Evolutionary conservation across 2,329 filamentous ascomycete genomes (phyloP).

Genomic region (Colletotrichum liaoningense): DNA sequence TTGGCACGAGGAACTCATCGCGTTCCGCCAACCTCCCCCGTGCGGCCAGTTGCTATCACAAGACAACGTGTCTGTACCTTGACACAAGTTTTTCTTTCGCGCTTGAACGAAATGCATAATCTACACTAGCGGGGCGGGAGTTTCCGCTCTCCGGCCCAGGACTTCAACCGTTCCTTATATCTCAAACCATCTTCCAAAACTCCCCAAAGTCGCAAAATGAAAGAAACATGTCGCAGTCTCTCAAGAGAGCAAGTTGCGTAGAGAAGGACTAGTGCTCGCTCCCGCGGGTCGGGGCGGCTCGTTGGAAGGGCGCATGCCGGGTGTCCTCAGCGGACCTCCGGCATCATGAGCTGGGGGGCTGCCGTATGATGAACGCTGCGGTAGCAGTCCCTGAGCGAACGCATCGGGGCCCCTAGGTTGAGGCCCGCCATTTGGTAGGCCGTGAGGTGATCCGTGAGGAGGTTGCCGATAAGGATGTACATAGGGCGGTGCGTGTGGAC

Average conservation of each 20-base stretch:
- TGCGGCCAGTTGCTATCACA: neutral
- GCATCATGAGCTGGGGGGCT: conserved; percentile 53
- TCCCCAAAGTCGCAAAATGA: neutral
- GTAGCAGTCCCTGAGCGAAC: conserved; percentile 57
- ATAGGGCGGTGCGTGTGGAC: conserved; percentile 40
- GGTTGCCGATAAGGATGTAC: conserved; percentile 46
- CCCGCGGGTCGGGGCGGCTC: conserved; percentile 55
- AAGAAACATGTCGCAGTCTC: neutral
- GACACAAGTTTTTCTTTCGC: neutral
- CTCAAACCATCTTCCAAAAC: neutral
- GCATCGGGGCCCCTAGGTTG: conserved; percentile 57
- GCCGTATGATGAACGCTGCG: conserved; percentile 54
- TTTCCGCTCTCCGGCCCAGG: neutral
- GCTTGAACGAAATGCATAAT: conserved; percentile 1
- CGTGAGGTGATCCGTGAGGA: conserved; percentile 41
- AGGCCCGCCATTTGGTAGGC: conserved; percentile 52
- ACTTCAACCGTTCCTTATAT: neutral
- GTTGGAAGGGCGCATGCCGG: conserved; percentile 37
- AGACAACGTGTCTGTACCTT: neutral
- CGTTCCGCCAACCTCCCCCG: neutral
- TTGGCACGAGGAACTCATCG: neutral
- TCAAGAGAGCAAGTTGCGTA: conserved; percentile 79
- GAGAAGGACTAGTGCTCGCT: conserved; percentile 81
- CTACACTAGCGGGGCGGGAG: neutral
- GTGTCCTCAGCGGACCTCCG: conserved; percentile 41